These are phyloP conservation scores for Trypanosoma lewisi DNA, from an alignment of 208 protist genomes.

Conservation along the genomic window DNA sequence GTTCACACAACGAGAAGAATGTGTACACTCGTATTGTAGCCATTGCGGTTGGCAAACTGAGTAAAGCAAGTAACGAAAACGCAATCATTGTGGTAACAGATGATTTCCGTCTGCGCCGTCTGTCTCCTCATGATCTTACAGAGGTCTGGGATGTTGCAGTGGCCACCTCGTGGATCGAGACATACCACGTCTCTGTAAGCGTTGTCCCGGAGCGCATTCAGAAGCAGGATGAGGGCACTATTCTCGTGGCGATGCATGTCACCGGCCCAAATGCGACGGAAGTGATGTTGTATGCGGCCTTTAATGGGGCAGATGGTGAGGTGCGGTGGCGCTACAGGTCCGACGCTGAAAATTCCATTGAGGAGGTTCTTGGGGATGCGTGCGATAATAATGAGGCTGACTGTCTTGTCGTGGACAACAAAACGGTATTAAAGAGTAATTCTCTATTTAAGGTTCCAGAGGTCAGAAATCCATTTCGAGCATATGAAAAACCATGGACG, in stretches of 20 bases:
- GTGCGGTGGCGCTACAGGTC: slow-evolving; percentile 76
- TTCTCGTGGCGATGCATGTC: slow-evolving; percentile 56
- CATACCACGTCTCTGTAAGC: slow-evolving; percentile 54
- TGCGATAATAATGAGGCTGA: slow-evolving; percentile 1
- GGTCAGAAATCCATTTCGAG: slow-evolving; percentile 17
- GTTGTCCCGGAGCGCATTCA: slow-evolving; percentile 80
- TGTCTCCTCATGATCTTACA: slow-evolving; percentile 21
- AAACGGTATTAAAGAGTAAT: not conserved
- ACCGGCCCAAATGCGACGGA: slow-evolving; percentile 27
- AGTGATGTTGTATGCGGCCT: slow-evolving; percentile 65
- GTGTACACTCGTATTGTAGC: slow-evolving; percentile 47
- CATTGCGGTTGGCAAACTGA: slow-evolving; percentile 53
- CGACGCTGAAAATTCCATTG: slow-evolving; percentile 60
- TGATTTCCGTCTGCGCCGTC: slow-evolving; percentile 35
- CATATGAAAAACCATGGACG: slow-evolving; percentile 72
- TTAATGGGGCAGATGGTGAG: slow-evolving; percentile 64
- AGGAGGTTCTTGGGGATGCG: slow-evolving; percentile 57
- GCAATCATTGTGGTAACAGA: slow-evolving; percentile 57
- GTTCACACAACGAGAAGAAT: slow-evolving; percentile 16
- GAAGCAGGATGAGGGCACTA: slow-evolving; percentile 67
- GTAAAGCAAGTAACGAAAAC: slow-evolving; percentile 28
- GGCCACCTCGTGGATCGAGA: slow-evolving; percentile 16
- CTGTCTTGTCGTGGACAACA: not conserved
- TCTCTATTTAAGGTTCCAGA: not conserved
- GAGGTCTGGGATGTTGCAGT: slow-evolving; percentile 50